A percentile compares a stretch with the other conserved stretches of the same genome.
phyloP scores from a whole-genome alignment of 371 early-diverging fungal species.

The Scutellospora calospora region DNA sequence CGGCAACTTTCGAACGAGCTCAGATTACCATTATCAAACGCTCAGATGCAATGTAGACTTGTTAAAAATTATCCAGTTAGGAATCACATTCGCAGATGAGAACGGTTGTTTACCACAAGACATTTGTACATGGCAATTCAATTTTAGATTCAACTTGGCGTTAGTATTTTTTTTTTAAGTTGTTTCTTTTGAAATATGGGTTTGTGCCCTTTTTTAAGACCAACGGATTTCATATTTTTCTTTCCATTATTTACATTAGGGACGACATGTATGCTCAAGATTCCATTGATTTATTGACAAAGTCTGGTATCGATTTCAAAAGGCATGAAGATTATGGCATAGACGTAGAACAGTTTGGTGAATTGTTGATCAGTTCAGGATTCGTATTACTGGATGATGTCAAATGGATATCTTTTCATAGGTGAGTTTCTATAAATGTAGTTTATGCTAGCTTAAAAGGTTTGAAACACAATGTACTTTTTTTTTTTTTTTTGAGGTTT shows the following conservation, averaged over 20 bases:
- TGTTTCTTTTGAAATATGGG: no score
- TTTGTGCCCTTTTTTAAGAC: not conserved
- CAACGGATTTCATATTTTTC: not conserved
- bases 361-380: slow-evolving; percentile 97
- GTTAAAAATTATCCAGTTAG: slow-evolving; percentile 98
- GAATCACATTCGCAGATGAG: slow-evolving; percentile 96
- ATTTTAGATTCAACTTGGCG: slow-evolving; percentile 97
- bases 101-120: slow-evolving; percentile 92
- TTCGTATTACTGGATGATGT: slow-evolving; percentile 94
- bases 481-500: no score
- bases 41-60: slow-evolving; percentile 99
- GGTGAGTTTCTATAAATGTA: slow-evolving; percentile 58
- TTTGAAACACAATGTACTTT: no score
- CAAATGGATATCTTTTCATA: slow-evolving; percentile 99
- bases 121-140: slow-evolving; percentile 99
- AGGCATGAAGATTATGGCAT: slow-evolving; percentile 98
- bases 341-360: slow-evolving; percentile 97
- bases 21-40: slow-evolving; percentile 98
- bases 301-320: slow-evolving; percentile 99
- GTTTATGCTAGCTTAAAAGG: no score
- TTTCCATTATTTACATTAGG: slow-evolving; percentile 51
- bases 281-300: slow-evolving; percentile 96
- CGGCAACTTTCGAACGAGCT: slow-evolving; percentile 94
- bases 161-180: slow-evolving; percentile 50
- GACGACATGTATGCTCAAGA: slow-evolving; percentile 99